Evolutionary conservation across 352 stramenopile genomes (phyloP), one percentile per base, ranked within the genome.

Genomic region (Globisporangium recalcitrans): DNA sequence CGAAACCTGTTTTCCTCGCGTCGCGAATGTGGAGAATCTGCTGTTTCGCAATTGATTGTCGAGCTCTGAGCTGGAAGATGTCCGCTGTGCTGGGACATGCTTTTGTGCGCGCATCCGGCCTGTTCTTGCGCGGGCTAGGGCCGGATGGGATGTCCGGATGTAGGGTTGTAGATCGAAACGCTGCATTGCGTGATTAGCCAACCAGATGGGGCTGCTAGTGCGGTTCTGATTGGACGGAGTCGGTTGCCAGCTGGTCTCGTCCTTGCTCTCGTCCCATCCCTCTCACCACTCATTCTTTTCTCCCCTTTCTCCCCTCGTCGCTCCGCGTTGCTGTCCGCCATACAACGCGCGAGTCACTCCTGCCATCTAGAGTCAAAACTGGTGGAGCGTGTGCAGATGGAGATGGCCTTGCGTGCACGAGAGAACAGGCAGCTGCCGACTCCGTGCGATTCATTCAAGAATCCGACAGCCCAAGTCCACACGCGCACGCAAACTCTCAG

Each of bases 271-370:
- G 55, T 54, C 56, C 56, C 56, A 62, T 62, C 56, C 38, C 29
- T 62, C 56, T 54, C 55, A 53, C 55, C 40, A 34, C 53, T 60
- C 54, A 49, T 29, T 51, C 42, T 27, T 40, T 62, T 62, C 56
- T 62, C 44, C 46, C 27, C 24, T 21, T 29, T 57, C 51, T 24
- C 49, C 51, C 27, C 51, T 24, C 2, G 29, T 21, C 13, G 27
- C 27, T 57, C 47, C 44, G 32, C 32, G 32, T 38, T 8, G 32
- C 14, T 38, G 32, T 38, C 10, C 0, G 19, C 38, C 49, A 55
- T 55, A 55, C 49, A 55, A 49, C n/a, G 10, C 9, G 1, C 36
- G 19, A 52, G 38, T 61, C 36, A 60, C 38, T 19, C 3, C n/a
- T 11, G 13, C 16, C 22, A 38, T 52, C 38, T 52, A 52, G 29